phyloP scores from a whole-genome alignment of 306 rosid species.

The Gastrolobium villosum region DNA sequence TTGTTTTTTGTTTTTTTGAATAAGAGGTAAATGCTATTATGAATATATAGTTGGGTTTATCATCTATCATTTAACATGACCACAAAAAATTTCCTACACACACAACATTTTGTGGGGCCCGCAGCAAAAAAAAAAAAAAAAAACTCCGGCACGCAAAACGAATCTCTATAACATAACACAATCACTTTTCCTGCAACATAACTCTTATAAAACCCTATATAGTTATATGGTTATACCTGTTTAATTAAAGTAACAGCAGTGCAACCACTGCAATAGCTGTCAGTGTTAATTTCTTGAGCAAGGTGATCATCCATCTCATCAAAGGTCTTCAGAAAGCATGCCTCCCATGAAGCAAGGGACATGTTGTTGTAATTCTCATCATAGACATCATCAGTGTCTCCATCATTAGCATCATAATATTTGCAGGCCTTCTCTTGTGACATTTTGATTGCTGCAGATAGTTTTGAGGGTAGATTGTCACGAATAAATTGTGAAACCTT shows the following conservation, averaged over 20 bases:
- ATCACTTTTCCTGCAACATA: too few relatives aligned
- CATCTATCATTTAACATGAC: too few relatives aligned
- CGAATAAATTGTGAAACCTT: conserved; percentile 71
- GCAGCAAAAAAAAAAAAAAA: too few relatives aligned
- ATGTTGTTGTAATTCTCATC: conserved; percentile 21
- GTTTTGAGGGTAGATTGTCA: conserved; percentile 74
- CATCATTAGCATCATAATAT: conserved; percentile 42
- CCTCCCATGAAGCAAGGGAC: conserved; percentile 80
- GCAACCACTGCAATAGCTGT: conserved; percentile 88
- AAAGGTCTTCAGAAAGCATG: conserved; percentile 69
- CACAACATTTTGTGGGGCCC: too few relatives aligned
- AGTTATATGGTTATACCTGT: conserved; percentile 64
- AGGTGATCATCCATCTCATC: conserved; percentile 75
- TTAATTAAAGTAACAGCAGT: conserved; percentile 84
- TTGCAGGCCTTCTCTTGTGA: conserved; percentile 52
- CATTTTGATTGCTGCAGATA: conserved; percentile 67
- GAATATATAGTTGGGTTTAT: conserved; percentile 3
- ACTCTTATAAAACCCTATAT: too few relatives aligned
- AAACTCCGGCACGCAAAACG: too few relatives aligned
- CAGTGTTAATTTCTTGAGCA: conserved; percentile 63
- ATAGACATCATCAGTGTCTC: conserved; percentile 30
- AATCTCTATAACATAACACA: too few relatives aligned
- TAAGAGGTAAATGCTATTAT: background rate
- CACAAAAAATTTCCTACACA: too few relatives aligned
- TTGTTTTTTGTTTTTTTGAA: too few relatives aligned